A percentile compares a stretch with the other conserved stretches of the same genome.
These are phyloP conservation scores for Penicillium decumbens DNA, from an alignment of 2,329 filamentous ascomycete genomes.

Conservation along the genomic window DNA sequence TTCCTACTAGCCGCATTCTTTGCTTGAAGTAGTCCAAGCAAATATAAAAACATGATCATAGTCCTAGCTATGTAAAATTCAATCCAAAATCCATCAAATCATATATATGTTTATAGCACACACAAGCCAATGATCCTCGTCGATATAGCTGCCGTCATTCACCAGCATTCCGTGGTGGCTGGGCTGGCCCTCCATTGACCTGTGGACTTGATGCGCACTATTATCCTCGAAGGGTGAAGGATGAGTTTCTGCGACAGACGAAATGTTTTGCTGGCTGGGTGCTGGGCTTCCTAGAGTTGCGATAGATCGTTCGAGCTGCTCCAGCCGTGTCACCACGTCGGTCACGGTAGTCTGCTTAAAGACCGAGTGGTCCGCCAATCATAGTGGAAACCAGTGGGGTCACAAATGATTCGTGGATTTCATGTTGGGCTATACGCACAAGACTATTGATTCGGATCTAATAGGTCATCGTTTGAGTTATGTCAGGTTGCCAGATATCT, in stretches of 20 bases:
- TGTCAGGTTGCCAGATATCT: no score
- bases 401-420: slow-evolving; percentile 1
- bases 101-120: no score
- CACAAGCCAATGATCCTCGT: no score
- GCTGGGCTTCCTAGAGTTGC: slow-evolving; percentile 8
- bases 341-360: slow-evolving; percentile 7
- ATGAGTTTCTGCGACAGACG: not conserved
- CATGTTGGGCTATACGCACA: not conserved
- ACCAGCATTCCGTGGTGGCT: slow-evolving; percentile 18
- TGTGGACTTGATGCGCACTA: not conserved
- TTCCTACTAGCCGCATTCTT: no score
- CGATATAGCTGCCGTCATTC: slow-evolving; percentile 28
- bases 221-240: not conserved
- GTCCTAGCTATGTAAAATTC: no score
- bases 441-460: not conserved
- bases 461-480: not conserved
- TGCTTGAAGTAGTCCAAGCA: no score
- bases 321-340: slow-evolving; percentile 20
- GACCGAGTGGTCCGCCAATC: not conserved
- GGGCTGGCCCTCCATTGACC: not conserved
- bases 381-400: not conserved
- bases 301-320: no score
- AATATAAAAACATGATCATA: no score
- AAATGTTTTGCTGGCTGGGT: not conserved
- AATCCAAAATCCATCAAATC: no score